Evolutionary conservation across 2,329 filamentous ascomycete genomes (phyloP).

Genomic region (Ophiognomonia clavigignenti-juglandacearum): DNA sequence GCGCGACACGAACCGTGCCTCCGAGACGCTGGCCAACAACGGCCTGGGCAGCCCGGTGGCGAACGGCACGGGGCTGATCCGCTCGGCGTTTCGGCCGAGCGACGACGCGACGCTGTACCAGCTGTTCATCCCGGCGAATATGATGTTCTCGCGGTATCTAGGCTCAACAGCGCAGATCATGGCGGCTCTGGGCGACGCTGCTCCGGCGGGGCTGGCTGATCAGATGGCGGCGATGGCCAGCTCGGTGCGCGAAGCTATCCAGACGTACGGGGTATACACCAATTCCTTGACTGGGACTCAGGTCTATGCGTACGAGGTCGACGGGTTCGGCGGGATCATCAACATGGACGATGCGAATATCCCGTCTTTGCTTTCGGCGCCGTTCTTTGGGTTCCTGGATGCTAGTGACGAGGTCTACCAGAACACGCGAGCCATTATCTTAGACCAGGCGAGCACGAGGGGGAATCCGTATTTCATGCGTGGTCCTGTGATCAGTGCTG

Average conservation of each 20-base stretch:
- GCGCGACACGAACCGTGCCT: conserved; percentile 65
- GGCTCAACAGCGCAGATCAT: conserved; percentile 42
- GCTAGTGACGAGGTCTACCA: conserved; percentile 60
- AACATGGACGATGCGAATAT: conserved; percentile 68
- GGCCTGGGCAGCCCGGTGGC: conserved; percentile 79
- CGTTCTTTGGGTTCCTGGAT: conserved; percentile 57
- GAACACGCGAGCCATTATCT: conserved; percentile 69
- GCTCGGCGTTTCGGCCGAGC: conserved; percentile 84
- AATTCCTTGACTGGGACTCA: conserved; percentile 2
- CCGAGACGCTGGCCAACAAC: conserved; percentile 73
- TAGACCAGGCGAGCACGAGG: conserved; percentile 39
- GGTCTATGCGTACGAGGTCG: conserved; percentile 67
- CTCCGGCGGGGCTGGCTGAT: conserved; percentile 41
- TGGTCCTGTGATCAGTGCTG: conserved; percentile 45
- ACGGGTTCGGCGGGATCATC: conserved; percentile 58
- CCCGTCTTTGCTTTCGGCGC: conserved; percentile 55
- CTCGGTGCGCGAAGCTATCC: conserved; percentile 33
- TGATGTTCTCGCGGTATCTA: conserved; percentile 70
- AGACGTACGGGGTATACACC: conserved; percentile 43
- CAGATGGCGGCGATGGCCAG: conserved; percentile 55
- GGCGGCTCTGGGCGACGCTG: conserved; percentile 31
- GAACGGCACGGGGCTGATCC: conserved; percentile 72
- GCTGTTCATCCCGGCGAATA: conserved; percentile 85
- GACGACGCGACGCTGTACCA: conserved; percentile 85
- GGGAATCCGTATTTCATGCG: conserved; percentile 67